Base-by-base conservation (phyloP, 306 rosid species). In the Nissolia schottii region DNA sequence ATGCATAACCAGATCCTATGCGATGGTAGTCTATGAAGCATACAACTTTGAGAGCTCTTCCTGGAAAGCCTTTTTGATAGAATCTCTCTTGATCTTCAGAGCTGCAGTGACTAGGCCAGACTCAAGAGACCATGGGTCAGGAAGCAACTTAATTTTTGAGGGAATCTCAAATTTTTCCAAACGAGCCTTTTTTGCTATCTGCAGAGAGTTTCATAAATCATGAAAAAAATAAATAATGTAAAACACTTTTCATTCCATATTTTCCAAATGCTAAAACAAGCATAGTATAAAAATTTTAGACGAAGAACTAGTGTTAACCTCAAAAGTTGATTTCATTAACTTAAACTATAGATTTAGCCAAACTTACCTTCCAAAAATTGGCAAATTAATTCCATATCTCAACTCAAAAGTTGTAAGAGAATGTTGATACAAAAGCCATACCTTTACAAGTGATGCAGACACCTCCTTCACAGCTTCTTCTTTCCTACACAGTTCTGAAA, bases 21-120 rank as follows among this genome's bases (percentile, higher is more conserved):
- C 40, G 67, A 16, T 40, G 27, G 57, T 41, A 43, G 35, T 55
- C 82, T 67, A 85, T 37, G 64, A 79, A 64, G 83, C 34, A 64
- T 89, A 95, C 67, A 95, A 79, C 49, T 84, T 55, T 12, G 83
- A 28, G 70, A 91, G 96, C 38, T 91, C 92, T 65, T 87, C 88
- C 9, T 87, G 40, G 77, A 89, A 89, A 53, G 89, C 70, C 87
- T 85, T 95, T 76, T 84, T 83, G 60, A 88, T 85, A 48, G 79
- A 50, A 8, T 95, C 99, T 89, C 99, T 89, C 80, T 95, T 95
- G 78, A 91, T 73, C 90, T 95, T 91, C 77, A 95, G 96, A 55
- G 99, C 99, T 34, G 92, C 97, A 13, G 99, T 95, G 53, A 91
- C 97, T 45, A 95, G 83, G 57, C 97, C 99, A 37, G 89, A 55